Evolutionary conservation across 1,284 basidiomycete genomes (phyloP).

Genomic region (Ganoderma lingzhi): DNA sequence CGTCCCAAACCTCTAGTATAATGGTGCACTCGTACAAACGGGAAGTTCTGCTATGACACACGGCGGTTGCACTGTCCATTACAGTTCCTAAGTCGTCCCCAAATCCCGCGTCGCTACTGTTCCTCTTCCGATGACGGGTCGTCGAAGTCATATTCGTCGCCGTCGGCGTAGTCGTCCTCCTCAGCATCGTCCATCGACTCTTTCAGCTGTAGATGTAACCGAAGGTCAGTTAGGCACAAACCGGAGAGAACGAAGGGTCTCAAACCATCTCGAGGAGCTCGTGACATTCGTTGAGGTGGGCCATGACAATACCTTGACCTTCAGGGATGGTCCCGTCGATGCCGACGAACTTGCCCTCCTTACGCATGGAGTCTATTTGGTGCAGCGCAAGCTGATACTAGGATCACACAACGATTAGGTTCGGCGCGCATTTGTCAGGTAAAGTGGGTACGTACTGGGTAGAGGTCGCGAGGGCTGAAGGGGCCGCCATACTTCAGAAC

Average conservation of each 20-base stretch:
- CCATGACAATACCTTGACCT: conserved; percentile 96
- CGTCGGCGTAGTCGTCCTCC: conserved; percentile 58
- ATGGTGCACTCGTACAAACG: conserved; percentile 23
- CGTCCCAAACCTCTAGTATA: conserved; percentile 26
- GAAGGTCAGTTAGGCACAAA: conserved; percentile 5
- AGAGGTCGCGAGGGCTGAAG: conserved; percentile 94
- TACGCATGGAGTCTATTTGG: conserved; percentile 94
- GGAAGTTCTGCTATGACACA: conserved; percentile 2
- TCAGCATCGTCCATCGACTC: conserved; percentile 80
- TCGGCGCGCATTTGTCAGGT: not conserved
- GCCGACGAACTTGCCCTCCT: conserved; percentile 93
- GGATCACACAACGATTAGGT: not conserved
- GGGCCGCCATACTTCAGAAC: conserved; percentile 97
- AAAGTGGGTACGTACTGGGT: conserved; percentile 71
- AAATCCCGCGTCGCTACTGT: conserved; percentile 27
- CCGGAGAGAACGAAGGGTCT: not conserved
- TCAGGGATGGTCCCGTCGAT: conserved; percentile 88
- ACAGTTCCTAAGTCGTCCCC: conserved; percentile 2
- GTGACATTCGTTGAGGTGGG: conserved; percentile 96
- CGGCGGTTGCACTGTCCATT: not conserved
- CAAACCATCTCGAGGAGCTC: conserved; percentile 91
- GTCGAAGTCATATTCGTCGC: conserved; percentile 36
- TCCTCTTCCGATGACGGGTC: conserved; percentile 32
- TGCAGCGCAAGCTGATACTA: conserved; percentile 96
- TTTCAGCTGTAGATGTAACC: conserved; percentile 60